Percentiles rank a stretch among this genome's conserved stretches.
phyloP scores from a whole-genome alignment of 306 rosid genomes.

The Gynostemma pentaphyllum region DNA sequence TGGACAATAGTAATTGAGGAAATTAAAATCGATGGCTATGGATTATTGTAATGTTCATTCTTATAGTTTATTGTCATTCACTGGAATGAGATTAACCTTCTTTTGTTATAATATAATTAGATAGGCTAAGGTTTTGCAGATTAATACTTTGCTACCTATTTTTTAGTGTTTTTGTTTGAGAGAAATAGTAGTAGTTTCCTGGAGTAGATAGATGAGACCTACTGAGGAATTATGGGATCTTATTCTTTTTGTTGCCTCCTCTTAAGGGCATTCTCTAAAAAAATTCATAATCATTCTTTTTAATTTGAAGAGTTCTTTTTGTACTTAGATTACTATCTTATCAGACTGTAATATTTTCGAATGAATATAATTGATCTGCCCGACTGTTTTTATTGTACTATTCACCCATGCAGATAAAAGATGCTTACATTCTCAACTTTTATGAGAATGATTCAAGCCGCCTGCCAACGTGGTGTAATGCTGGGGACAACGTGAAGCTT shows the following conservation, averaged over 20 bases:
- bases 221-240: neutral
- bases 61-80: neutral
- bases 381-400: neutral
- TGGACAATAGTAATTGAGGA: neutral
- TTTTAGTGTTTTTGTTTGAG: neutral
- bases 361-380: neutral
- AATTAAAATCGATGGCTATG: neutral
- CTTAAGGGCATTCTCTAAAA: neutral
- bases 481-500: slow-evolving; percentile 60
- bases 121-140: neutral
- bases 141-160: neutral
- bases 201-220: neutral
- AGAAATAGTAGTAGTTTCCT: neutral
- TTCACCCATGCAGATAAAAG: slow-evolving; percentile 65
- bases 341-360: neutral
- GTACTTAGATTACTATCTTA: neutral
- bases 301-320: too few species aligned
- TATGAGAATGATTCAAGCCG: slow-evolving; percentile 72
- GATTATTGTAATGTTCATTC: neutral
- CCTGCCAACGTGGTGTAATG: slow-evolving; percentile 88
- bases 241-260: neutral
- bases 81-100: neutral
- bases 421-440: slow-evolving; percentile 78
- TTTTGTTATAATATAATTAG: neutral
- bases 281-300: too few species aligned